Conservation (phyloP, 2,329 filamentous ascomycete genomes). For the Raffaelea arxii region DNA sequence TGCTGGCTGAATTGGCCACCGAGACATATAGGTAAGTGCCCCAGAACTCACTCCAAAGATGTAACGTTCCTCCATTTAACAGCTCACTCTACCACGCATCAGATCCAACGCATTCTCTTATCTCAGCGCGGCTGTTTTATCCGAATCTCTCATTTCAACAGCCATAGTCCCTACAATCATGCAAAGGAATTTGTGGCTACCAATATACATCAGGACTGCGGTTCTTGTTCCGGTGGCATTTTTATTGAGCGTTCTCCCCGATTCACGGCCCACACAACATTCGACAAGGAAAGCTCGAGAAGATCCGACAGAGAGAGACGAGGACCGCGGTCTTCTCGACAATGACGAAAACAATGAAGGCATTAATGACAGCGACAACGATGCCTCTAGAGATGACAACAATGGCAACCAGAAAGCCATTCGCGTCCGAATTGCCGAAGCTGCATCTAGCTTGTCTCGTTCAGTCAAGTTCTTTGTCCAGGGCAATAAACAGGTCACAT, state of each 20-base stretch:
- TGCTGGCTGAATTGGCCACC: slow-evolving; percentile 1
- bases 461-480: neutral
- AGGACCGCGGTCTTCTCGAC: no score
- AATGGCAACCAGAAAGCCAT: no score
- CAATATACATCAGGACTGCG: neutral
- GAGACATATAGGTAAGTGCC: neutral
- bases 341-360: no score
- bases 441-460: no score
- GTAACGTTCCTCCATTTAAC: neutral
- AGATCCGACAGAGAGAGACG: no score
- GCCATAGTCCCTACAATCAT: neutral
- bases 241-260: neutral
- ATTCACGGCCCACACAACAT: neutral
- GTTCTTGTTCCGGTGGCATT: neutral
- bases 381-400: no score
- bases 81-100: neutral
- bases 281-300: neutral
- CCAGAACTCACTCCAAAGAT: neutral
- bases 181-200: neutral
- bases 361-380: no score
- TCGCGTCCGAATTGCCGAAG: no score
- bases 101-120: slow-evolving; percentile 2
- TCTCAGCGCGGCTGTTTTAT: neutral
- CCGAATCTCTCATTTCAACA: neutral
- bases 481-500: neutral